Evolutionary conservation across 176 grass and related monocot species (phyloP).

Genomic region (Zoysia pacifica): DNA sequence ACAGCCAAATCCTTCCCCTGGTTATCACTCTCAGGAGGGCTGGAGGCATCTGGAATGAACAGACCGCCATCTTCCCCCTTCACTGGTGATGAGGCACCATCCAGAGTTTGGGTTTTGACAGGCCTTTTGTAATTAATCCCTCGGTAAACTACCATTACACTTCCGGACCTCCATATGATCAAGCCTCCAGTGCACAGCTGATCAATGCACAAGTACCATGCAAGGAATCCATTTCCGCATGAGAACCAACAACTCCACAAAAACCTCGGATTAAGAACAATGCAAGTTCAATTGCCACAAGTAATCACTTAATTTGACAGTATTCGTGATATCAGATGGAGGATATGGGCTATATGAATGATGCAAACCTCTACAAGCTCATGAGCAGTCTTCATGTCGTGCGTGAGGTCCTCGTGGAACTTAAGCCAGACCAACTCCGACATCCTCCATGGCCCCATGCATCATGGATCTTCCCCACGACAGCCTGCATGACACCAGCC

Average conservation of each 20-base stretch:
- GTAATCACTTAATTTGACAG: background rate
- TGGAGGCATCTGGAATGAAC: slow-evolving; percentile 63
- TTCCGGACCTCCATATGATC: slow-evolving; percentile 93
- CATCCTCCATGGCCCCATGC: slow-evolving; percentile 95
- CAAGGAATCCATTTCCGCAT: slow-evolving; percentile 25
- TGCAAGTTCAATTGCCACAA: background rate
- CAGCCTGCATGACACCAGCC: slow-evolving; percentile 77
- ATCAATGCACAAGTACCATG: slow-evolving; percentile 17
- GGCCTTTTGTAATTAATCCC: slow-evolving; percentile 73
- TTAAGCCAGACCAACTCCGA: slow-evolving; percentile 85
- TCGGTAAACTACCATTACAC: slow-evolving; percentile 93
- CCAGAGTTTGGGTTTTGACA: slow-evolving; percentile 52
- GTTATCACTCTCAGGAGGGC: slow-evolving; percentile 34
- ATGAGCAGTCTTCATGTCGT: slow-evolving; percentile 92
- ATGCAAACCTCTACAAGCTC: slow-evolving; percentile 83
- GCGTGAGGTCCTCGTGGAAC: slow-evolving; percentile 85
- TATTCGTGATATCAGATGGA: background rate
- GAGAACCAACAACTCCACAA: background rate
- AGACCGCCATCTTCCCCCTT: slow-evolving; percentile 47
- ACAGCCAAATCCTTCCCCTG: slow-evolving; percentile 19
- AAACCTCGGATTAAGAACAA: background rate
- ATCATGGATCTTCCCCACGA: slow-evolving; percentile 92
- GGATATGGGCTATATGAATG: background rate
- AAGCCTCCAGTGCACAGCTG: slow-evolving; percentile 85
- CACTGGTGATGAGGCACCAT: slow-evolving; percentile 25